phyloP scores from a whole-genome alignment of 805 yeast genomes.

The Ogataea methanolica region DNA sequence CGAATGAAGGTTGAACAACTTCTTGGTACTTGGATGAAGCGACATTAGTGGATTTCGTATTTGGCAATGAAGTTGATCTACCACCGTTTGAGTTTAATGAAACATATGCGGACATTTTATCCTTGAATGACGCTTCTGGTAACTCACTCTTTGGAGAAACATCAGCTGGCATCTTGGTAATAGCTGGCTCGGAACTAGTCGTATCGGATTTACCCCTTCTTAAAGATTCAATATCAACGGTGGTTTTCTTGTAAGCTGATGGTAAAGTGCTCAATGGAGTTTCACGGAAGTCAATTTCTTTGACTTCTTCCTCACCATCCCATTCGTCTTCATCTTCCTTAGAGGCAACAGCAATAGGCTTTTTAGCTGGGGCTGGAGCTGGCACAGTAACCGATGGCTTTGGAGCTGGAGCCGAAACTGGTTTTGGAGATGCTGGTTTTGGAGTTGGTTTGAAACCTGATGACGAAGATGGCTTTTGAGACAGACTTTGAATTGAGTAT shows the following conservation, averaged over 20 bases:
- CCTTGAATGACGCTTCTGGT: slow-evolving; percentile 45
- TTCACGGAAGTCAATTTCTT: slow-evolving; percentile 47
- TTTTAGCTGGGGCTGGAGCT: slow-evolving; percentile 17
- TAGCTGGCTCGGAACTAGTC: slow-evolving; percentile 29
- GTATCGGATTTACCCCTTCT: slow-evolving; percentile 46
- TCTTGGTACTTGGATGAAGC: slow-evolving; percentile 47
- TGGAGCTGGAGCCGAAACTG: slow-evolving; percentile 25
- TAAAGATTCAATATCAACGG: slow-evolving; percentile 53
- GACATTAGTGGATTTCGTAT: slow-evolving; percentile 48
- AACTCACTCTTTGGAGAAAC: slow-evolving; percentile 23
- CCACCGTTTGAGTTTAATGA: slow-evolving; percentile 33
- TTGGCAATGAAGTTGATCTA: slow-evolving; percentile 57
- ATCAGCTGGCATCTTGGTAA: slow-evolving; percentile 6
- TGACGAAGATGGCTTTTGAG: slow-evolving; percentile 13
- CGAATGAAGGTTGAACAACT: slow-evolving; percentile 32
- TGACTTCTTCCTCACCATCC: slow-evolving; percentile 61
- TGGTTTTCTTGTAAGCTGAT: slow-evolving; percentile 62
- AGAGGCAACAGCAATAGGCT: slow-evolving; percentile 8
- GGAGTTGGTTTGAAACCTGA: slow-evolving; percentile 31
- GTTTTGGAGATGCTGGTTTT: slow-evolving; percentile 34
- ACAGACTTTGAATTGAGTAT: slow-evolving; percentile 58
- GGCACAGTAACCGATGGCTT: slow-evolving; percentile 24
- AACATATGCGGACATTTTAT: slow-evolving; percentile 33
- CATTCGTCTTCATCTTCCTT: slow-evolving; percentile 48
- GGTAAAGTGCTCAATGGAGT: slow-evolving; percentile 50